Evolutionary conservation across 2,329 filamentous ascomycete species (phyloP), one percentile per base, ranked within the genome.

Genomic region (Cercospora janseana): DNA sequence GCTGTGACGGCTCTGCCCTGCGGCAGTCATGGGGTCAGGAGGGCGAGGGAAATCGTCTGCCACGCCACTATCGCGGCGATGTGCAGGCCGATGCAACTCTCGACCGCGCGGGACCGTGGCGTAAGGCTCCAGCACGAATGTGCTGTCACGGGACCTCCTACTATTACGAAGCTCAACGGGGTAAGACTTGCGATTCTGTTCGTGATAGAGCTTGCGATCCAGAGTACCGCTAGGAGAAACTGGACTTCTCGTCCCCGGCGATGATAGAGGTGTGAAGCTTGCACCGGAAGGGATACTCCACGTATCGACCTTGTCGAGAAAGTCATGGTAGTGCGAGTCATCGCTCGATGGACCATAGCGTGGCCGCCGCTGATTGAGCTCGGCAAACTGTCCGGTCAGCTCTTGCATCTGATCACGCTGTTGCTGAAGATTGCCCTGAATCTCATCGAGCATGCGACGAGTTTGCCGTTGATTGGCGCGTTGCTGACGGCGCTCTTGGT

Each of bases 241-340:
- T 9, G 43, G 43, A 16, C 43, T 46, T 44, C 26, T 29, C 12
- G 10, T 29, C 8, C 43, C 43, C 18, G 43, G 29, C 23, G 43
- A 26, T 9, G 43, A 46, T 12, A 31, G 43, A 8, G 43, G 43
- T 10, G 43, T 46, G 43, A 46, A 46, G 31, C 43, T 46, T n/a
- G 4, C 43, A n/a, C 43, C 43, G 6, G 43, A 35, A 9, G 28
- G 43, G 6, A 46, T n/a, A 35, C 43, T 46, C 43, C 43, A 46
- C 29, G 27, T 37, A 21, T 46, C 43, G 8, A 32, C 43, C 27
- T 46, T 46, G 7, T 46, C 43, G 43, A 46, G 31, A 16, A 35
- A n/a, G 20, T 46, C 43, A 23, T 31, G 43, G 29, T 46, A 34
- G 4, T 32, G 43, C 12, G 43, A 46, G 1, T 13, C 43, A 10